A percentile compares a stretch with the other conserved stretches of the same genome.
Conservation (phyloP, 768 basidiomycete genomes). For the Favolaschia claudopus region DNA sequence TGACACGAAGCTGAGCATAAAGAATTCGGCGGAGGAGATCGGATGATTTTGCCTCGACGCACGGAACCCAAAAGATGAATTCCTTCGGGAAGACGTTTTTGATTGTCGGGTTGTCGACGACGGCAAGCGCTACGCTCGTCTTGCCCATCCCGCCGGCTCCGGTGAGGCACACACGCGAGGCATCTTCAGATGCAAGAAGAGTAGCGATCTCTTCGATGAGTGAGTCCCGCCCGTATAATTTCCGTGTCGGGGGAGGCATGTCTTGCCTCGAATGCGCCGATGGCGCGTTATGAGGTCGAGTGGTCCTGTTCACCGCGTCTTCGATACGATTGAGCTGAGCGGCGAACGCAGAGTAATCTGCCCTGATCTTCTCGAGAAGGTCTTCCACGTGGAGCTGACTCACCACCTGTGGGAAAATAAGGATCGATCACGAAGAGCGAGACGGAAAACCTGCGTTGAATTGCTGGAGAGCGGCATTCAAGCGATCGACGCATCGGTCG, state of each 20-base stretch:
- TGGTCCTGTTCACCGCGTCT: background rate
- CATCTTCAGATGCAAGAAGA: background rate
- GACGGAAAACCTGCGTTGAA: slow-evolving; percentile 3
- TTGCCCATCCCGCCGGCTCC: too few relatives aligned
- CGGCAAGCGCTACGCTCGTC: too few relatives aligned
- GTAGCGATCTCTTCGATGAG: slow-evolving; percentile 11
- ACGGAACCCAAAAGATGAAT: slow-evolving; percentile 42
- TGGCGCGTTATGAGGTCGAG: slow-evolving; percentile 1
- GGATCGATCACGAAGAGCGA: background rate
- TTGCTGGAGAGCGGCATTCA: background rate
- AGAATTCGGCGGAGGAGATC: slow-evolving; percentile 35
- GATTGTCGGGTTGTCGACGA: slow-evolving; percentile 35
- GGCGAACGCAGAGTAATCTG: background rate
- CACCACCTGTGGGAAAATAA: background rate
- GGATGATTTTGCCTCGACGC: slow-evolving; percentile 37
- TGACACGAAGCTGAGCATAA: slow-evolving; percentile 29
- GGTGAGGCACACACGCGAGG: too few relatives aligned
- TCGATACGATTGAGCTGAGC: slow-evolving; percentile 1
- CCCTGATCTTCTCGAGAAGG: background rate
- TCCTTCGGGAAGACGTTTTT: slow-evolving; percentile 28
- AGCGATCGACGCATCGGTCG: background rate
- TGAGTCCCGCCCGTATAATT: slow-evolving; percentile 23
- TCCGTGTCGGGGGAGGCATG: slow-evolving; percentile 17
- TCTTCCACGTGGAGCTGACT: slow-evolving; percentile 10
- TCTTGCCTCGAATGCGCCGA: background rate